Base-by-base conservation (phyloP, 331 rosid genomes). In the Prunus yedoensis region DNA sequence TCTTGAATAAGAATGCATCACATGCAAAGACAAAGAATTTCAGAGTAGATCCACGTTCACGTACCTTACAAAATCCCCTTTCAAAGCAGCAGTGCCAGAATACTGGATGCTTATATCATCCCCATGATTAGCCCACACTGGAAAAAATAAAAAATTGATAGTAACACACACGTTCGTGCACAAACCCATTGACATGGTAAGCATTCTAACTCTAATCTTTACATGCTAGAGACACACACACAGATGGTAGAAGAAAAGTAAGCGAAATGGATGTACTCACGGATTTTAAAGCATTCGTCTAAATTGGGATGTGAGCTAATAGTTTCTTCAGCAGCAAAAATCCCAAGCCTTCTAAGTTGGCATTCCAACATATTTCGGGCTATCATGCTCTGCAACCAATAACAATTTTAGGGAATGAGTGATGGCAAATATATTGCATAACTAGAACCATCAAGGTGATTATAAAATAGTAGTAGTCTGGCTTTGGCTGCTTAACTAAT, bases 121-220 rank as follows among this genome's bases (percentile, higher is more conserved):
- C 68, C 99, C 99, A 77, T 94, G 99, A 84, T 94, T 85, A 78
- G 99, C 97, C 97, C 99, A 94, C 88, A 92, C 97, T 94, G 87
- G 66, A 56, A 81, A 57, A 81, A 65, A 68, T 32, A 83, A 80
- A 79, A 20, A 60, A 18, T 62, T 25, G 74, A 66, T 68, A 78
- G 63, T 16, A 68, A 51, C 20, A 58, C 52, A 45, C 10, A 57
- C 27, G 15, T 10, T 10, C 10, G 41, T 2, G 50, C 30, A 65
- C 10, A 47, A 49, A 28, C 51, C 59, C 6, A 16, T 12, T 27
- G 46, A 59, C 5, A 45, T 58, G 28, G 46, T 73, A 59, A 49
- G 18, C 66, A 43, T 16, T 57, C 20, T 18, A 53, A 70, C 32
- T 38, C 25, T 13, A 52, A 18, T 6, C 62, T 70, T 17, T 2